A percentile compares a stretch with the other conserved stretches of the same genome.
These are phyloP conservation scores for Trichoderma oligosporum DNA, from an alignment of 2,329 filamentous ascomycete genomes.

Conservation along the genomic window DNA sequence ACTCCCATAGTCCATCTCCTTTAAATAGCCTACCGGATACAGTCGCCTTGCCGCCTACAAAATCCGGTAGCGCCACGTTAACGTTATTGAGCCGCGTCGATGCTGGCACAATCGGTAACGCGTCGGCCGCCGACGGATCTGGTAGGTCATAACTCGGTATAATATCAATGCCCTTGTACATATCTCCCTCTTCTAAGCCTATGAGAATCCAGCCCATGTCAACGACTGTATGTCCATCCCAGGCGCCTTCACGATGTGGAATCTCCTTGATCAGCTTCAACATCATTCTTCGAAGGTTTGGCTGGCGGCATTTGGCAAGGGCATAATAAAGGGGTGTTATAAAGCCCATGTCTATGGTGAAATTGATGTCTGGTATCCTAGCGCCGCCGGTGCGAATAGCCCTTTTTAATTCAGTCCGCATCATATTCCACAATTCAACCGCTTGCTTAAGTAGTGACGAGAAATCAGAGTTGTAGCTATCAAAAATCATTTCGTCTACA, in stretches of 20 bases:
- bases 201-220: constrained; percentile 23
- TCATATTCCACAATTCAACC: neutral
- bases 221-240: constrained; percentile 23
- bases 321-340: constrained; percentile 33
- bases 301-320: constrained; percentile 32
- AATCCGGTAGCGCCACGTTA: constrained; percentile 13
- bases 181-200: constrained; percentile 9
- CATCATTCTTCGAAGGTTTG: constrained; percentile 29
- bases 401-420: neutral
- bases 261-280: constrained; percentile 22
- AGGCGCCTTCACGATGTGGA: constrained; percentile 27
- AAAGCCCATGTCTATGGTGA: constrained; percentile 30
- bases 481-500: constrained; percentile 17
- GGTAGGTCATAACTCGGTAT: neutral
- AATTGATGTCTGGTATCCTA: constrained; percentile 1
- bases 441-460: constrained; percentile 7
- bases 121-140: neutral
- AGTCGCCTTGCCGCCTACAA: neutral
- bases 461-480: neutral
- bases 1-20: constrained; percentile 3
- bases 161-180: constrained; percentile 7
- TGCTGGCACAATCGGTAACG: neutral
- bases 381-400: neutral
- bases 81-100: constrained; percentile 4
- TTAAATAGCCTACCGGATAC: constrained; percentile 1